Conservation (phyloP, 148 eudicot genomes). For the Rhododendron mucronatum region DNA sequence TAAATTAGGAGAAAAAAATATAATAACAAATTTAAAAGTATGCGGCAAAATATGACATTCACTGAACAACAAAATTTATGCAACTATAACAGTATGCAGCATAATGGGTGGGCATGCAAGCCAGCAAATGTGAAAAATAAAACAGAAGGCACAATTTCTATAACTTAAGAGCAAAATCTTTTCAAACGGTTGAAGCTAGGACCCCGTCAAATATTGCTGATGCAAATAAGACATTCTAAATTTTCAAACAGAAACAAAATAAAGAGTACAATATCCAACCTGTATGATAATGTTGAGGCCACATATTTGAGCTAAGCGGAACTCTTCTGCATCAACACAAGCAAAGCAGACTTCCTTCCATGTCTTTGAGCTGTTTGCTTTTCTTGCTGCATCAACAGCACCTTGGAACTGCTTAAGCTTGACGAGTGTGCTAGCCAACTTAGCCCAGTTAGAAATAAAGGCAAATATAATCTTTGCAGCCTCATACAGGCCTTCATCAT, state of each 20-base stretch:
- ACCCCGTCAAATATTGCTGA: not conserved
- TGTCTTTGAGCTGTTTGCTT: slow-evolving; percentile 93
- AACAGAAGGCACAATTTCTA: not conserved
- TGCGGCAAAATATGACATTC: not conserved
- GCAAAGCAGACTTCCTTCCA: slow-evolving; percentile 99
- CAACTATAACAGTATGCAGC: not conserved
- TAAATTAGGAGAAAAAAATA: not conserved
- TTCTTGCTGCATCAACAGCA: slow-evolving; percentile 96
- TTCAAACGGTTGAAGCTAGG: not conserved
- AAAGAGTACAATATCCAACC: slow-evolving; percentile 28
- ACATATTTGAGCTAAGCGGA: slow-evolving; percentile 96
- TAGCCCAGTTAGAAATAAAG: slow-evolving; percentile 94
- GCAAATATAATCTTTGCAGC: slow-evolving; percentile 94
- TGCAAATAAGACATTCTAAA: not conserved
- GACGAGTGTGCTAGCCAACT: slow-evolving; percentile 77
- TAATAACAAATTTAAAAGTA: not conserved
- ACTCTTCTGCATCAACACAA: slow-evolving; percentile 97
- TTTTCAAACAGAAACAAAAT: not conserved
- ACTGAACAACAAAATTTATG: not conserved
- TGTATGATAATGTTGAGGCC: slow-evolving; percentile 93
- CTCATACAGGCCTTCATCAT: slow-evolving; percentile 87
- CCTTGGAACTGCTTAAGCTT: slow-evolving; percentile 91
- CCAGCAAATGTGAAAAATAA: not conserved
- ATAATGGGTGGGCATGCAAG: not conserved
- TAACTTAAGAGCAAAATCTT: not conserved